Conservation (phyloP, 345 rosid genomes). For the Murraya koenigii region DNA sequence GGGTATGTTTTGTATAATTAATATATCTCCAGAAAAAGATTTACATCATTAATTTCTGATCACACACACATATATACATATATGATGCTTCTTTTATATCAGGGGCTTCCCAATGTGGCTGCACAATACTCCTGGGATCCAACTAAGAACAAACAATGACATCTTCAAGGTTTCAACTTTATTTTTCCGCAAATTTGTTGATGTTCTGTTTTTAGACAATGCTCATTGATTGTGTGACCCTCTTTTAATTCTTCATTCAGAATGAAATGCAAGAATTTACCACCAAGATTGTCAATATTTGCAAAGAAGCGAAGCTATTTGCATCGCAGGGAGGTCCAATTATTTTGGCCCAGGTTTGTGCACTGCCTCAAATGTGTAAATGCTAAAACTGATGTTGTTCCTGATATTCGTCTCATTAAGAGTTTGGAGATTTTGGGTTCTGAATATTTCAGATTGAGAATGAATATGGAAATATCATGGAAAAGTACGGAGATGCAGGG, state of each 20-base stretch:
- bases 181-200: neutral
- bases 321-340: conserved; percentile 69
- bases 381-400: no score
- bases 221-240: no score
- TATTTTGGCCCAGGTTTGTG: conserved; percentile 50
- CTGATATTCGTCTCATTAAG: no score
- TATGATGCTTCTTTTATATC: neutral
- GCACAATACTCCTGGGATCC: conserved; percentile 24
- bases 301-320: conserved; percentile 53
- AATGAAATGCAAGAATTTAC: conserved; percentile 30
- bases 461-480: conserved; percentile 25
- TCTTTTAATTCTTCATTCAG: neutral
- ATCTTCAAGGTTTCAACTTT: conserved; percentile 19
- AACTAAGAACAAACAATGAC: conserved; percentile 23
- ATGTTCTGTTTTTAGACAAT: neutral
- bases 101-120: conserved; percentile 36
- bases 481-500: conserved; percentile 21
- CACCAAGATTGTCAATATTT: conserved; percentile 36
- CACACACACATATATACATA: no score
- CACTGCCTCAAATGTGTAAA: neutral
- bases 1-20: conserved; percentile 27
- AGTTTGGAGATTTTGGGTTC: neutral
- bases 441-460: conserved; percentile 28
- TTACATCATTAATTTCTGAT: neutral
- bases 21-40: neutral